Evolutionary conservation across 148 eudicot species (phyloP).

Genomic region (Mesembryanthemum crystallinum): DNA sequence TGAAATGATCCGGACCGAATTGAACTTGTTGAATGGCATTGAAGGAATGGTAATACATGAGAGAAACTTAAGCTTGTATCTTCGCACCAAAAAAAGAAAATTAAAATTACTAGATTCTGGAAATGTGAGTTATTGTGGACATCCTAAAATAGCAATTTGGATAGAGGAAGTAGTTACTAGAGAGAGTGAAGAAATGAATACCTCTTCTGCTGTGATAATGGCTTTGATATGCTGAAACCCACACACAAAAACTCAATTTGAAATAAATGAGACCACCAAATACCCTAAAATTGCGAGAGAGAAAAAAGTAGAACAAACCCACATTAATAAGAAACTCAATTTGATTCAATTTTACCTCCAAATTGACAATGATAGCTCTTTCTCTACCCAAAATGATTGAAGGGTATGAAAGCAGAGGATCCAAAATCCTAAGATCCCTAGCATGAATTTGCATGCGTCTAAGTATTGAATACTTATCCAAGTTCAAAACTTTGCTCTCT

Average conservation of each 20-base stretch:
- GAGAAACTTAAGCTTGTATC: no score
- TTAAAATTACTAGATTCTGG: no score
- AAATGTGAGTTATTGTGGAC: no score
- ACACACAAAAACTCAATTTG: slow-evolving; percentile 7
- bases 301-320: background rate
- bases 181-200: no score
- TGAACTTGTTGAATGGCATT: no score
- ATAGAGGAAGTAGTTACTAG: no score
- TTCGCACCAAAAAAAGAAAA: no score
- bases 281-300: background rate
- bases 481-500: slow-evolving; percentile 44
- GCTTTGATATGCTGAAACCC: slow-evolving; percentile 81
- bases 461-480: slow-evolving; percentile 75
- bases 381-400: slow-evolving; percentile 77
- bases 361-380: slow-evolving; percentile 69
- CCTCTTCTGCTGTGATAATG: slow-evolving; percentile 88
- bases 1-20: no score
- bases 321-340: background rate
- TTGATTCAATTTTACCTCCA: slow-evolving; percentile 45
- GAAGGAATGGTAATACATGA: no score
- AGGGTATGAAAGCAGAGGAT: slow-evolving; percentile 78
- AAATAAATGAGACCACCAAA: background rate
- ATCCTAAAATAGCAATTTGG: no score
- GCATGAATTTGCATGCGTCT: slow-evolving; percentile 59
- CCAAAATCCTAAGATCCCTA: slow-evolving; percentile 77